Base-by-base conservation (phyloP, 176 grass and related monocot genomes). In the Raddia guianensis region DNA sequence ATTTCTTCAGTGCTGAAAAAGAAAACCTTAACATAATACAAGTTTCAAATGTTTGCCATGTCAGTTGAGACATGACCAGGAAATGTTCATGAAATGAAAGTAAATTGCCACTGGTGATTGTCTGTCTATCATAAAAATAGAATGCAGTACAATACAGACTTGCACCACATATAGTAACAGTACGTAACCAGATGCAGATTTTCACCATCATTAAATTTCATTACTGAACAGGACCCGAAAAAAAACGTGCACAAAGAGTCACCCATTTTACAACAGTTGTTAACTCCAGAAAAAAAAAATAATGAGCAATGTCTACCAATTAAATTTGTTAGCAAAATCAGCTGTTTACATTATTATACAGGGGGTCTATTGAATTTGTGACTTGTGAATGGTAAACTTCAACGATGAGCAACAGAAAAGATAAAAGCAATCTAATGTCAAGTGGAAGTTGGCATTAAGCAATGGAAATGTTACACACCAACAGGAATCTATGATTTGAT, bases 151-250 rank as follows among this genome's bases (percentile, higher is more conserved):
- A 27, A 76, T 71, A 27, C 71, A 85, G 52, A 35, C 12, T 12
- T 63, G 77, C 50, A 80, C 6, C 40, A 57, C 9, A 64, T 67
- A 49, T 74, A 69, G 59, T 40, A 43, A 80, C 9, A 55, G 59
- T 50, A 8, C 44, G n/a, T 72, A 57, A 58, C 57, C 5, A 57
- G 65, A 42, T 51, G 11, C 32, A 81, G 49, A 81, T 58, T 63
- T 77, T 49, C 49, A 86, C 27, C 27, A 34, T 14, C 9, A 77
- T 32, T 84, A 80, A 48, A 67, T 76, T 68, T 56, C 49, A 89
- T 32, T 20, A 63, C 34, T 82, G 42, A 49, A 85, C 47, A 82
- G 10, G 33, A 73, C n/a, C 14, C 27, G 27, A 67, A 48, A 62
- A 4, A 60, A 60, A 50, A 75, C 16, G 60, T 70, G 73, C 33